These are phyloP conservation scores for Passiflora organensis DNA, from an alignment of 345 rosid species.

Conservation along the genomic window DNA sequence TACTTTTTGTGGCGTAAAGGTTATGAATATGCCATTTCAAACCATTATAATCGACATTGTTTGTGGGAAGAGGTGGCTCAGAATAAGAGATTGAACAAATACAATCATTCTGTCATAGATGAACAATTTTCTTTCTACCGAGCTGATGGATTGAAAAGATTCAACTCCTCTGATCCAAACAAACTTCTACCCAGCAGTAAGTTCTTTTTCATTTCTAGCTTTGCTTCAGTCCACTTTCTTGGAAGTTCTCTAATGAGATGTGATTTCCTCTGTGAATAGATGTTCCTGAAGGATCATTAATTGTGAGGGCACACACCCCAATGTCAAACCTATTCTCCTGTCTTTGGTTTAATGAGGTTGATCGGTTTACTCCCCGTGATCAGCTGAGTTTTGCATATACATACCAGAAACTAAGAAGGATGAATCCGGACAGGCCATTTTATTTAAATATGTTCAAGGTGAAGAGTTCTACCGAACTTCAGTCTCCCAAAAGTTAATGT, in stretches of 20 bases:
- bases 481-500: not conserved
- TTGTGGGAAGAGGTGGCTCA: constrained; percentile 98
- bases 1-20: constrained; percentile 96
- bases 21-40: constrained; percentile 84
- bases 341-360: constrained; percentile 98
- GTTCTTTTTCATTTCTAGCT: not conserved
- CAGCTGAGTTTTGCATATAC: constrained; percentile 92
- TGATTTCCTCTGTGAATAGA: constrained; percentile 37
- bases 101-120: constrained; percentile 79
- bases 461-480: constrained; percentile 11
- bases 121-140: constrained; percentile 80
- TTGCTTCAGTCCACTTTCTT: not conserved
- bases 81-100: constrained; percentile 89
- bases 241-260: not conserved
- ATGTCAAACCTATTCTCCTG: constrained; percentile 97
- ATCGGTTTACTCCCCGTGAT: constrained; percentile 93
- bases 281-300: constrained; percentile 97
- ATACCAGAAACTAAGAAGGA: constrained; percentile 74
- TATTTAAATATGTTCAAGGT: constrained; percentile 94
- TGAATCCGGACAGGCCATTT: constrained; percentile 74
- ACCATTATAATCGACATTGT: constrained; percentile 93
- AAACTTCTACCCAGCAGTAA: constrained; percentile 96
- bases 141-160: constrained; percentile 79
- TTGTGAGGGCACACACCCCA: constrained; percentile 90
- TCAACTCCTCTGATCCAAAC: constrained; percentile 69